A percentile compares a stretch with the other conserved stretches of the same genome.
Conservation (phyloP, 306 rosid genomes). For the Casuarina equisetifolia region DNA sequence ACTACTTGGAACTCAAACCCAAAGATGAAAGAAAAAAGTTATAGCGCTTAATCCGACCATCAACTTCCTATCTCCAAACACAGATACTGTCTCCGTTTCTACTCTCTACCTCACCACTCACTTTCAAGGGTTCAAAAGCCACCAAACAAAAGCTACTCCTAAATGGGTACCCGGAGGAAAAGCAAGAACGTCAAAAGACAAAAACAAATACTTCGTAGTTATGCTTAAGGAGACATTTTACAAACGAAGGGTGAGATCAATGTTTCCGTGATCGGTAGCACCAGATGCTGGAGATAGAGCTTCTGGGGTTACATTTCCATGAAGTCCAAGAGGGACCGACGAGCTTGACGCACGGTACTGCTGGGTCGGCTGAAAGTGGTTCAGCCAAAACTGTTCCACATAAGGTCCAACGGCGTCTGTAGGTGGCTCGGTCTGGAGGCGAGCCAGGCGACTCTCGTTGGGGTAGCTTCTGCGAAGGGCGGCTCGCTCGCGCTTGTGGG, state of each 20-base stretch:
- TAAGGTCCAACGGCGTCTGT: constrained; percentile 6
- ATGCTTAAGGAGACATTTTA: constrained; percentile 20
- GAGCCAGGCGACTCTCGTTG: neutral
- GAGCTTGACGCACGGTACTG: neutral
- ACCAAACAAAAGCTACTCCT: neutral
- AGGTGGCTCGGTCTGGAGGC: constrained; percentile 1
- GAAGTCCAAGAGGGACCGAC: constrained; percentile 10
- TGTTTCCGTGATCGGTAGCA: constrained; percentile 31
- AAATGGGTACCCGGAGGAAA: neutral
- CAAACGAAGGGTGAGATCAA: constrained; percentile 61
- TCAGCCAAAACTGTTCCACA: constrained; percentile 32
- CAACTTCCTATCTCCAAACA: neutral
- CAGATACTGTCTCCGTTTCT: neutral
- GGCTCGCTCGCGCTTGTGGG: constrained; percentile 87
- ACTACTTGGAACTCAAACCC: neutral
- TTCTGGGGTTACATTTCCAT: constrained; percentile 23
- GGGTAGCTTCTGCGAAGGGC: constrained; percentile 40
- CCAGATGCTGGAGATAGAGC: constrained; percentile 21
- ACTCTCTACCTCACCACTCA: neutral
- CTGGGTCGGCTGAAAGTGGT: constrained; percentile 20
- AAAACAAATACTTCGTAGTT: neutral
- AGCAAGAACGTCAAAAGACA: neutral
- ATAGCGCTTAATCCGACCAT: neutral
- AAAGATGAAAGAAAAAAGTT: neutral
- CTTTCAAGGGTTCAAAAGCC: constrained; percentile 6